These are phyloP conservation scores for Hypholoma sublateritium DNA, from an alignment of 768 basidiomycete species.

Conservation along the genomic window DNA sequence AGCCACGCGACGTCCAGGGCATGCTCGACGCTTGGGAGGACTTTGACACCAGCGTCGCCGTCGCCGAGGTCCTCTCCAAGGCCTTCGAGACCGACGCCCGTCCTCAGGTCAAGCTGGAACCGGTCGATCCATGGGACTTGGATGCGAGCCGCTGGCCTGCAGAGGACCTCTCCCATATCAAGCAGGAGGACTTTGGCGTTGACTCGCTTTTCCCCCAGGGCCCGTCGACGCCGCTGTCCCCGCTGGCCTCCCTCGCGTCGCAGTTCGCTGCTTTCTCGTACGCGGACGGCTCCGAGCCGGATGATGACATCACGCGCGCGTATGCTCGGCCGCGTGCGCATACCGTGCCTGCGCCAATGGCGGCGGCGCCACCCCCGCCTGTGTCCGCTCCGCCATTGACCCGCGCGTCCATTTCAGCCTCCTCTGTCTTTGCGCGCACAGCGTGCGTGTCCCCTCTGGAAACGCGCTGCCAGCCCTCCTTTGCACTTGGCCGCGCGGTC, in stretches of 20 bases:
- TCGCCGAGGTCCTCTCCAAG: conserved; percentile 41
- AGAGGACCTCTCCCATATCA: conserved; percentile 36
- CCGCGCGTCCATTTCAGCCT: conserved; percentile 5
- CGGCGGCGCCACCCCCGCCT: conserved; percentile 12
- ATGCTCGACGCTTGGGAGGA: conserved; percentile 74
- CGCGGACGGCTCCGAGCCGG: conserved; percentile 21
- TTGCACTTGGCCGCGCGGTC: conserved; percentile 37
- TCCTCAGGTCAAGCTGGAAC: conserved; percentile 41
- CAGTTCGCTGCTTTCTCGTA: conserved; percentile 26
- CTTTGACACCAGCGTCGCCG: conserved; percentile 45
- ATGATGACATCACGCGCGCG: conserved; percentile 8
- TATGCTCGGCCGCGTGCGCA: conserved; percentile 36
- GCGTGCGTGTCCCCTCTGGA: conserved; percentile 42
- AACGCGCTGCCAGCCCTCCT: conserved; percentile 31
- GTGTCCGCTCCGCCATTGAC: conserved; percentile 7
- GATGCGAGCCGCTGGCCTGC: conserved; percentile 33
- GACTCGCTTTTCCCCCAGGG: conserved; percentile 33
- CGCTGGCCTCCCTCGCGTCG: conserved; percentile 27
- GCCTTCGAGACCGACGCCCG: conserved; percentile 31
- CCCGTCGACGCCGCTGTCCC: conserved; percentile 26
- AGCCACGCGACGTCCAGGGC: conserved; percentile 60
- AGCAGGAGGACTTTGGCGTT: conserved; percentile 48
- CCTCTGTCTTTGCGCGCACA: conserved; percentile 20
- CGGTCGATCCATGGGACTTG: conserved; percentile 46
- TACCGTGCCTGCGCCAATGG: conserved; percentile 29